phyloP scores from a whole-genome alignment of 2,329 filamentous ascomycete species.

The Alternaria postmessia region DNA sequence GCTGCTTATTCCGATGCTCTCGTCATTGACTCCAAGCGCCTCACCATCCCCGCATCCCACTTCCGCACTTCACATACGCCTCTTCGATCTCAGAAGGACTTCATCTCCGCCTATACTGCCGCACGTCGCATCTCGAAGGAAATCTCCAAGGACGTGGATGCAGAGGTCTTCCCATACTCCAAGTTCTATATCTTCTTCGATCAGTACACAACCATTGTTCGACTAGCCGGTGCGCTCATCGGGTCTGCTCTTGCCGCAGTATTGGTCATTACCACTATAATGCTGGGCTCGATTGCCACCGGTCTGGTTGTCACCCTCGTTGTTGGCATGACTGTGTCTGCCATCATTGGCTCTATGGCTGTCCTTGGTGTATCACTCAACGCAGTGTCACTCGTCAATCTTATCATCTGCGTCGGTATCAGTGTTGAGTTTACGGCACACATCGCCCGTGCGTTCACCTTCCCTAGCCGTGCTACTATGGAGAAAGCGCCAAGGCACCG shows the following conservation, averaged over 20 bases:
- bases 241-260: slow-evolving; percentile 86
- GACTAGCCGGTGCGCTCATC: slow-evolving; percentile 79
- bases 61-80: slow-evolving; percentile 92
- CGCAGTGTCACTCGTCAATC: slow-evolving; percentile 91
- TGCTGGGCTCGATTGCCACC: slow-evolving; percentile 85
- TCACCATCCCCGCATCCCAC: slow-evolving; percentile 80
- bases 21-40: slow-evolving; percentile 73
- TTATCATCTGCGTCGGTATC: slow-evolving; percentile 97
- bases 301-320: slow-evolving; percentile 84
- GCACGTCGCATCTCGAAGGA: slow-evolving; percentile 86
- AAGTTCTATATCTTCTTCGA: slow-evolving; percentile 99
- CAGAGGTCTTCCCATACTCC: slow-evolving; percentile 93
- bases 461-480: slow-evolving; percentile 83
- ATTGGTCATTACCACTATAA: slow-evolving; percentile 76
- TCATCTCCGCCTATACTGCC: slow-evolving; percentile 88
- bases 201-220: slow-evolving; percentile 87
- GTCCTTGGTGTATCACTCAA: slow-evolving; percentile 88
- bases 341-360: slow-evolving; percentile 96
- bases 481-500: slow-evolving; percentile 75
- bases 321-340: slow-evolving; percentile 90
- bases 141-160: slow-evolving; percentile 73
- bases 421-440: slow-evolving; percentile 97
- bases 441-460: slow-evolving; percentile 94
- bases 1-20: slow-evolving; percentile 88
- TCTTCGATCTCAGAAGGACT: slow-evolving; percentile 86